A percentile compares a stretch with the other conserved stretches of the same genome.
These are phyloP conservation scores for Backusella liffmaniae DNA, from an alignment of 192 early-diverging fungal species.

Conservation along the genomic window DNA sequence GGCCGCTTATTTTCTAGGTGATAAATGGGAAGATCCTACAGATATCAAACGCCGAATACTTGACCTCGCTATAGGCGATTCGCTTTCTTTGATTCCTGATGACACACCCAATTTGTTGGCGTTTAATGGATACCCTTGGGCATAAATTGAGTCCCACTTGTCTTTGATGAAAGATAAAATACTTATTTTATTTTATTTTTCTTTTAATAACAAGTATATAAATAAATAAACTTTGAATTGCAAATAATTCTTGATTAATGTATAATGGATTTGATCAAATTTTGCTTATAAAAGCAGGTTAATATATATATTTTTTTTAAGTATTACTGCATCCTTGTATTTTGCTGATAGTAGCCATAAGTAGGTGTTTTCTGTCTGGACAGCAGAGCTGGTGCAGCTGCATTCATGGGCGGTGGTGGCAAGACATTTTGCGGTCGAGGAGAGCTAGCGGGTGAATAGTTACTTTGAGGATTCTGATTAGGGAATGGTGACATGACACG, in stretches of 20 bases:
- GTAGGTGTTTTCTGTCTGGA: background rate
- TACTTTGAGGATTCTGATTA: background rate
- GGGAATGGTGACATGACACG: conserved; percentile 2
- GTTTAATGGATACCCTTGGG: conserved; percentile 46
- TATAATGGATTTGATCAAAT: too few relatives aligned
- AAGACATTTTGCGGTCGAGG: background rate
- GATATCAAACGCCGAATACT: conserved; percentile 67
- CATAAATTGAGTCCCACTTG: background rate
- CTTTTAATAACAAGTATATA: too few relatives aligned
- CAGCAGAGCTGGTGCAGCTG: background rate
- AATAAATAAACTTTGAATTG: background rate
- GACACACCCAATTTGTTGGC: conserved; percentile 69
- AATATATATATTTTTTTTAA: too few relatives aligned
- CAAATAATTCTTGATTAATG: background rate
- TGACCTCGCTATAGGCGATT: conserved; percentile 55
- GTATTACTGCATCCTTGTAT: background rate
- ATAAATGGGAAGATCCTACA: conserved; percentile 46
- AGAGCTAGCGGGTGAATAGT: background rate
- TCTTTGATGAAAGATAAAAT: background rate
- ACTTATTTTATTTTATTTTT: background rate
- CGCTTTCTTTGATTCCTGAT: conserved; percentile 51
- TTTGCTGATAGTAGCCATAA: background rate
- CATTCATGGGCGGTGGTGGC: conserved; percentile 7
- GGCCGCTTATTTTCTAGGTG: conserved; percentile 50
- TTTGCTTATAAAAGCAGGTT: background rate